A percentile compares a stretch with the other conserved stretches of the same genome.
These are phyloP conservation scores for Trametes cingulata DNA, from an alignment of 768 basidiomycete genomes.

Conservation along the genomic window DNA sequence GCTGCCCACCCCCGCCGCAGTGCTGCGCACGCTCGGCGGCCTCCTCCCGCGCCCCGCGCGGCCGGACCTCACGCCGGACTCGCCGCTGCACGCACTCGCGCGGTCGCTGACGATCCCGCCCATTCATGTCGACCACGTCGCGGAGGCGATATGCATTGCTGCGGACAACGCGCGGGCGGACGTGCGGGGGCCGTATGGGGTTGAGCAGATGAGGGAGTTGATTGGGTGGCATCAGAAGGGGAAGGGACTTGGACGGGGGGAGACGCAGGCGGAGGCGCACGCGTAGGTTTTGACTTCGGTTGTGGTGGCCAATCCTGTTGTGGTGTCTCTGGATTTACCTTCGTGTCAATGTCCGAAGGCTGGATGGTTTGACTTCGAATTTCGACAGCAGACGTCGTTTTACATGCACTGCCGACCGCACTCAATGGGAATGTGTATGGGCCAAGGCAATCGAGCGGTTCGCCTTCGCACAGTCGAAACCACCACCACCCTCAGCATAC, in stretches of 20 bases:
- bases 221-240: slow-evolving; percentile 62
- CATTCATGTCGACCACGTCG: slow-evolving; percentile 95
- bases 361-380: too few species aligned
- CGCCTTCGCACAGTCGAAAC: too few species aligned
- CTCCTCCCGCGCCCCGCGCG: slow-evolving; percentile 33
- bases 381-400: too few species aligned
- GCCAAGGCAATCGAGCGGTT: too few species aligned
- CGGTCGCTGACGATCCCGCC: slow-evolving; percentile 84
- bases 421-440: too few species aligned
- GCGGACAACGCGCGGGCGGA: slow-evolving; percentile 47
- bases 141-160: slow-evolving; percentile 72
- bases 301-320: neutral
- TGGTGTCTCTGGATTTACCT: too few species aligned
- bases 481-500: too few species aligned
- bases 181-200: slow-evolving; percentile 67
- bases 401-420: too few species aligned
- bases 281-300: neutral
- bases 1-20: slow-evolving; percentile 63
- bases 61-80: slow-evolving; percentile 37
- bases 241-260: slow-evolving; percentile 23
- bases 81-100: slow-evolving; percentile 65
- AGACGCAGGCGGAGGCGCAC: slow-evolving; percentile 5
- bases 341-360: too few species aligned
- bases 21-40: slow-evolving; percentile 56
- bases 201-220: slow-evolving; percentile 71